Percentiles rank a stretch among this genome's conserved stretches.
These are phyloP conservation scores for Lactarius indigo DNA, from an alignment of 768 basidiomycete species.

Conservation along the genomic window DNA sequence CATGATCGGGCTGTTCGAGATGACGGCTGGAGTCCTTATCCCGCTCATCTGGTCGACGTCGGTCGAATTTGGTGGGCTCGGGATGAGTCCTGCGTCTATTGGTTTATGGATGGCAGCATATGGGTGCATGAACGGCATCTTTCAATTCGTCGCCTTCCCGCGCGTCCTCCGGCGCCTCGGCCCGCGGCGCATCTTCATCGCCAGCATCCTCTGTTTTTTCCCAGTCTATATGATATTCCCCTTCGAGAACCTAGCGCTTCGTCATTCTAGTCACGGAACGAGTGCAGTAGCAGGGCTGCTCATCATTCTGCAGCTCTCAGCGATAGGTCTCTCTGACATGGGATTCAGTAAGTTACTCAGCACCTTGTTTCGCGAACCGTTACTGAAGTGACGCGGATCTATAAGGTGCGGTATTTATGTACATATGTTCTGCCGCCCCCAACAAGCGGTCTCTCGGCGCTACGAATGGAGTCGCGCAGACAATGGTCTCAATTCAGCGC, in stretches of 20 bases:
- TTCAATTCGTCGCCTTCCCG: conserved; percentile 40
- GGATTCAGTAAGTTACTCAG: conserved; percentile 17
- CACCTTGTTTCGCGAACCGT: not conserved
- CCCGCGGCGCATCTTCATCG: conserved; percentile 33
- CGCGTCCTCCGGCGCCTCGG: conserved; percentile 36
- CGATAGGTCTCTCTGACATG: conserved; percentile 13
- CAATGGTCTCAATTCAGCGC: conserved; percentile 38
- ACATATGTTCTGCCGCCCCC: conserved; percentile 60
- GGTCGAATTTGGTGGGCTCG: conserved; percentile 40
- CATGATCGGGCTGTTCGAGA: conserved; percentile 43
- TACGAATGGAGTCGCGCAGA: conserved; percentile 54
- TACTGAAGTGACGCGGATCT: conserved; percentile 18
- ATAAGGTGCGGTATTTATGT: conserved; percentile 65
- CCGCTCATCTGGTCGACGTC: conserved; percentile 49
- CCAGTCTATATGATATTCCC: conserved; percentile 32
- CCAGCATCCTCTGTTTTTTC: conserved; percentile 29
- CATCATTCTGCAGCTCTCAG: conserved; percentile 11
- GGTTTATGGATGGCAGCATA: conserved; percentile 36
- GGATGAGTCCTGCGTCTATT: conserved; percentile 36
- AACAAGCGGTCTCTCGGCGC: conserved; percentile 63
- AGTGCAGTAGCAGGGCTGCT: not conserved
- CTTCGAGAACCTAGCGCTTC: conserved; percentile 16
- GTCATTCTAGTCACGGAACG: not conserved
- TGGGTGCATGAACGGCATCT: conserved; percentile 37
- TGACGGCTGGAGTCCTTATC: conserved; percentile 37